These are phyloP conservation scores for Trichoderma sp. DNA, from an alignment of 2,329 filamentous ascomycete species.

Conservation along the genomic window DNA sequence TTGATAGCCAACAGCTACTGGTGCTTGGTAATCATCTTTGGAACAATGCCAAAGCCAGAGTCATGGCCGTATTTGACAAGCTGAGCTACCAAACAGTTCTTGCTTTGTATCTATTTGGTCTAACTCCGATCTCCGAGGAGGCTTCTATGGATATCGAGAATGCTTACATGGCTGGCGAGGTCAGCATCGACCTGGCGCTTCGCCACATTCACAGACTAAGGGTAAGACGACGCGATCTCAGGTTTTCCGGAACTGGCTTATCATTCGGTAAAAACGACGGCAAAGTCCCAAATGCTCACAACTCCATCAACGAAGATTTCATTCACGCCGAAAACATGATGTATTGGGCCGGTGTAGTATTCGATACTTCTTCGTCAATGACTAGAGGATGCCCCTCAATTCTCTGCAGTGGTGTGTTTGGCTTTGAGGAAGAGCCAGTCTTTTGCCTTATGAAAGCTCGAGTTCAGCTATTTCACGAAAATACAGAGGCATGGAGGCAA, in stretches of 20 bases:
- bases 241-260: background rate
- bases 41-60: slow-evolving; percentile 2
- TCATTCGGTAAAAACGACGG: background rate
- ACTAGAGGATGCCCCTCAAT: slow-evolving; percentile 3
- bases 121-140: background rate
- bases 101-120: slow-evolving; percentile 10
- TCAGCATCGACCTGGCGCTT: slow-evolving; percentile 10
- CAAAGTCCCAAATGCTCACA: background rate
- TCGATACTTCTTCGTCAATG: slow-evolving; percentile 6
- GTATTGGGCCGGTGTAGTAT: slow-evolving; percentile 13
- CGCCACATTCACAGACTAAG: slow-evolving; percentile 6
- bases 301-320: slow-evolving; percentile 1
- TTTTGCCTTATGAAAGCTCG: slow-evolving; percentile 7
- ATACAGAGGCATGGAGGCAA: background rate
- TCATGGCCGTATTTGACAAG: slow-evolving; percentile 6
- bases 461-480: slow-evolving; percentile 11
- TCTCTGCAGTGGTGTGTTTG: slow-evolving; percentile 8
- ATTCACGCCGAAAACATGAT: slow-evolving; percentile 17
- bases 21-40: background rate
- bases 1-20: background rate
- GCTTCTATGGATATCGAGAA: background rate
- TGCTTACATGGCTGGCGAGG: slow-evolving; percentile 1
- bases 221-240: slow-evolving; percentile 6
- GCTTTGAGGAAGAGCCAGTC: slow-evolving; percentile 4
- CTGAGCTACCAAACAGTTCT: slow-evolving; percentile 11